Conservation (phyloP, 2,329 filamentous ascomycete species). For the Trichophyton rubrum region DNA sequence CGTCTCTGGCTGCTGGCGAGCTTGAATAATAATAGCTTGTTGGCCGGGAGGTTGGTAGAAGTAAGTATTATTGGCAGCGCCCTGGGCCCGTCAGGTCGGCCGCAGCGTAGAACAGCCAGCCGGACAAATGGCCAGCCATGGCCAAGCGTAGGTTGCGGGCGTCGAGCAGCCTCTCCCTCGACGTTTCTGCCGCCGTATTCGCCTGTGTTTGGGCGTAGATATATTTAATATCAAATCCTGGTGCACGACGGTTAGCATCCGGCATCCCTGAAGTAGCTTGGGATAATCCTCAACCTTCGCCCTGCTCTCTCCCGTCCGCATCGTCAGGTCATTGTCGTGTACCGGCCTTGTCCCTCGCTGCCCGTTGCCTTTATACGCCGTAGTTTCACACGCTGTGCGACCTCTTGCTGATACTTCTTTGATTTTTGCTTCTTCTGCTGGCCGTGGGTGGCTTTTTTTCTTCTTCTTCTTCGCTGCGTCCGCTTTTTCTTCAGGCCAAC, state of each 20-base stretch:
- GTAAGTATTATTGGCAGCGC: too few species aligned
- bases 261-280: background rate
- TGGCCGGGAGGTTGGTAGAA: too few species aligned
- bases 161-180: too few species aligned
- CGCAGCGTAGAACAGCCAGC: too few species aligned
- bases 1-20: too few species aligned
- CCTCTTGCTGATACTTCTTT: background rate
- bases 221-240: background rate
- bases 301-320: background rate
- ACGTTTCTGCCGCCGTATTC: too few species aligned
- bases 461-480: background rate
- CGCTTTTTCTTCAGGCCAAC: background rate
- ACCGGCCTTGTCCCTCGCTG: constrained; percentile 2
- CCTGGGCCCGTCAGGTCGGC: too few species aligned
- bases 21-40: too few species aligned
- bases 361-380: constrained; percentile 13
- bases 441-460: background rate
- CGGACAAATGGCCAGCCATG: too few species aligned
- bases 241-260: background rate
- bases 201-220: too few species aligned
- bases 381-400: constrained; percentile 13
- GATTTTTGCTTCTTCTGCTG: background rate
- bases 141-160: too few species aligned
- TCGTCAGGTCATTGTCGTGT: background rate
- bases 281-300: background rate